A percentile compares a stretch with the other conserved stretches of the same genome.
These are phyloP conservation scores for Agaricus bisporus DNA, from an alignment of 768 basidiomycete genomes.

Conservation along the genomic window DNA sequence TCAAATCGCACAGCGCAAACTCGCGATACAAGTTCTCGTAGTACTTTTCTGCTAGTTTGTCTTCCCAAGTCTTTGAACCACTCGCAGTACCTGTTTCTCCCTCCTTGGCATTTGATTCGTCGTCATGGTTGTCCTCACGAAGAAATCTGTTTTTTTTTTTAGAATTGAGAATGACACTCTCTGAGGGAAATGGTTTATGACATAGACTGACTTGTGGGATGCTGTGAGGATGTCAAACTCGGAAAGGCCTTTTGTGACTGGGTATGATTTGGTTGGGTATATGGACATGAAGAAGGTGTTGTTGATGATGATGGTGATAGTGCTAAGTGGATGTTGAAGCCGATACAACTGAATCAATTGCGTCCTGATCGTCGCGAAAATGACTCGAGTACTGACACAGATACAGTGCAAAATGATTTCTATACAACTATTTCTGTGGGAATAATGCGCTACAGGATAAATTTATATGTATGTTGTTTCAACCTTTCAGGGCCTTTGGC, in stretches of 20 bases:
- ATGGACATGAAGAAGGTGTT: slow-evolving; percentile 24
- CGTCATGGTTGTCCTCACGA: slow-evolving; percentile 49
- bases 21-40: slow-evolving; percentile 87
- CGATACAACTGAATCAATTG: not conserved
- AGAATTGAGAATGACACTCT: not conserved
- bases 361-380: not conserved
- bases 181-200: not conserved
- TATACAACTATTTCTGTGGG: no score
- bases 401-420: no score
- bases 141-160: slow-evolving; percentile 53
- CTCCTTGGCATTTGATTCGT: slow-evolving; percentile 9
- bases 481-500: no score
- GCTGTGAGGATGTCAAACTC: slow-evolving; percentile 77
- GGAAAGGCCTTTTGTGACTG: slow-evolving; percentile 28
- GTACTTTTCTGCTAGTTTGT: slow-evolving; percentile 82
- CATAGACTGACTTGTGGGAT: slow-evolving; percentile 53
- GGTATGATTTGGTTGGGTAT: slow-evolving; percentile 28
- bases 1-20: slow-evolving; percentile 87
- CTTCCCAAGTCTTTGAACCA: slow-evolving; percentile 56
- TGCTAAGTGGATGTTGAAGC: not conserved
- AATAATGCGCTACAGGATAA: no score
- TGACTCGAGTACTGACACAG: no score
- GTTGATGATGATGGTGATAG: not conserved
- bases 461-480: no score
- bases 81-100: not conserved